Conservation (phyloP, 345 rosid species). For the Gossypium sturtianum region DNA sequence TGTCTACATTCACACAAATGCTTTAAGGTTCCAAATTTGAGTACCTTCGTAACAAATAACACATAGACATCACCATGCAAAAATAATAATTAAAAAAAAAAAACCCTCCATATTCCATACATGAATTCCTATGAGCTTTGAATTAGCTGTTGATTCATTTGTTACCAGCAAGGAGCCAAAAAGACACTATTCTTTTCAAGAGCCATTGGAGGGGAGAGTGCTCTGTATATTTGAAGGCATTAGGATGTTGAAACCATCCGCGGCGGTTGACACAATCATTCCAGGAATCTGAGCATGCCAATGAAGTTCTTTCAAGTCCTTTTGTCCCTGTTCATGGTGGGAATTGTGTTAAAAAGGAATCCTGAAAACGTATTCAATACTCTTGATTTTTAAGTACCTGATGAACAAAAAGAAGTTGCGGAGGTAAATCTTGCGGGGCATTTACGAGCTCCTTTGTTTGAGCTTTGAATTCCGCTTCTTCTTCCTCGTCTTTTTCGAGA, state of each 20-base stretch:
- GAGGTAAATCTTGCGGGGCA: slow-evolving; percentile 82
- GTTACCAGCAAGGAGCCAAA: neutral
- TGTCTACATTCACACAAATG: no score
- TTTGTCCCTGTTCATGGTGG: slow-evolving; percentile 65
- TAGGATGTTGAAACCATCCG: slow-evolving; percentile 79
- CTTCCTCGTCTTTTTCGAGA: slow-evolving; percentile 90
- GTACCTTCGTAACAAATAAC: no score
- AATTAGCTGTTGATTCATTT: neutral
- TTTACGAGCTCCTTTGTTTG: slow-evolving; percentile 75
- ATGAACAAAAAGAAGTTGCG: slow-evolving; percentile 93
- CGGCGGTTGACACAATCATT: slow-evolving; percentile 79
- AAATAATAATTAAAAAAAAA: no score
- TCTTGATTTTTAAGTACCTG: slow-evolving; percentile 45
- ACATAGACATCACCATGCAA: neutral
- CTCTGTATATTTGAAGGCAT: slow-evolving; percentile 92
- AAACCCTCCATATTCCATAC: neutral
- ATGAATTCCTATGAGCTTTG: neutral
- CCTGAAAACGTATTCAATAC: neutral
- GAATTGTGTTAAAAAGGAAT: neutral
- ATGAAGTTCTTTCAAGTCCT: slow-evolving; percentile 89
- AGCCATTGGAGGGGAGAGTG: slow-evolving; percentile 61
- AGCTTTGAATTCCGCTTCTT: slow-evolving; percentile 86
- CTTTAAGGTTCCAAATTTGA: no score
- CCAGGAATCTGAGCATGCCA: slow-evolving; percentile 94
- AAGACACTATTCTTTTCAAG: slow-evolving; percentile 7